Evolutionary conservation across 495 filamentous ascomycete species (phyloP).

Genomic region (Annulohypoxylon stygium): DNA sequence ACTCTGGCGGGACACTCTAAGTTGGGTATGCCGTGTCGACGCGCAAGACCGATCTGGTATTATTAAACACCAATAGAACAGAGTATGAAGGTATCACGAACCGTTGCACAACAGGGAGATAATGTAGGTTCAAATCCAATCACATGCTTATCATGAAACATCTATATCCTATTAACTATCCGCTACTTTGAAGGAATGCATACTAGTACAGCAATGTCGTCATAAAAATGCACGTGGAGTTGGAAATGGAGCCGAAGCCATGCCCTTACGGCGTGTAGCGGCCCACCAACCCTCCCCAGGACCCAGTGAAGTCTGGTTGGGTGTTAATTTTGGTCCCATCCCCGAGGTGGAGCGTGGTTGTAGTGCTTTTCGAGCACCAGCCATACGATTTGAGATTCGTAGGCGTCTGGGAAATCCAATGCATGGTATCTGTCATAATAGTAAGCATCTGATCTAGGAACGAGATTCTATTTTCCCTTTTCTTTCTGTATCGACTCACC

Average conservation of each 20-base stretch:
- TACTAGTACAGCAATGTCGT: conserved; percentile 5
- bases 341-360: conserved; percentile 45
- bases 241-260: neutral
- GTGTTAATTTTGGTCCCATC: conserved; percentile 53
- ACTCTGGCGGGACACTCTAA: neutral
- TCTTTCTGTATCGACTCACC: conserved; percentile 29
- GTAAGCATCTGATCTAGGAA: conserved; percentile 32
- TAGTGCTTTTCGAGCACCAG: conserved; percentile 54
- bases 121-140: conserved; percentile 2
- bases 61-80: neutral
- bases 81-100: neutral
- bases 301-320: conserved; percentile 60
- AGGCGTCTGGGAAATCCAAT: conserved; percentile 53
- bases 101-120: neutral
- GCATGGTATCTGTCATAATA: conserved; percentile 50
- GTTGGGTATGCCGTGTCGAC: neutral
- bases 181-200: neutral
- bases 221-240: conserved; percentile 30
- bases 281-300: conserved; percentile 70
- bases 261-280: conserved; percentile 52
- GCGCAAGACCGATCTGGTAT: neutral
- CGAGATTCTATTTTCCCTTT: neutral
- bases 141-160: conserved; percentile 18
- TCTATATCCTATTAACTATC: conserved; percentile 3
- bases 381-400: conserved; percentile 56